These are phyloP conservation scores for Geotrichum macrosporum DNA, from an alignment of 1,139 yeast species.

Conservation along the genomic window DNA sequence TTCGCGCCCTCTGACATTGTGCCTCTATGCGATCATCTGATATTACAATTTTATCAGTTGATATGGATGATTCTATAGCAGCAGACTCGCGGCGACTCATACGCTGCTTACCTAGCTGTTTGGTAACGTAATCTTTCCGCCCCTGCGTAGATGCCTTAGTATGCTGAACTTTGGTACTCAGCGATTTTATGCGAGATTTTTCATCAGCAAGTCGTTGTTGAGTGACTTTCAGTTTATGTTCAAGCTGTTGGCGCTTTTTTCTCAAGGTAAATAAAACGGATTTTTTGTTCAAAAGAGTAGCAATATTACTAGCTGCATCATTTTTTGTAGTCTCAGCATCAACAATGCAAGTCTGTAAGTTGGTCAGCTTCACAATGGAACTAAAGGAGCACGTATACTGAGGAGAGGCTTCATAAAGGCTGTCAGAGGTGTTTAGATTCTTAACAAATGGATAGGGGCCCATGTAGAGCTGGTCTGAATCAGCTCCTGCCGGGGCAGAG, in stretches of 20 bases:
- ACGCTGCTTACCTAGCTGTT: slow-evolving; percentile 13
- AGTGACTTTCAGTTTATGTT: slow-evolving; percentile 18
- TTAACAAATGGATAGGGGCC: slow-evolving; percentile 1
- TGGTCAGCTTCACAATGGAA: slow-evolving; percentile 46
- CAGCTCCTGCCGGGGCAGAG: not conserved
- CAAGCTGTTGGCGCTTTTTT: slow-evolving; percentile 10
- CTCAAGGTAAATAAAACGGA: slow-evolving; percentile 12
- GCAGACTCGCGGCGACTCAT: slow-evolving; percentile 10
- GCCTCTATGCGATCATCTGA: slow-evolving; percentile 6
- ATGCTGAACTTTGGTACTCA: slow-evolving; percentile 18
- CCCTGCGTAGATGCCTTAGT: slow-evolving; percentile 14
- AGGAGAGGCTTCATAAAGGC: slow-evolving; percentile 21
- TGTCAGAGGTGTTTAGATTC: slow-evolving; percentile 1
- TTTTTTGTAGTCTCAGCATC: slow-evolving; percentile 33
- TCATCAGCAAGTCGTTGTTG: slow-evolving; percentile 7
- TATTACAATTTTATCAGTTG: slow-evolving; percentile 20
- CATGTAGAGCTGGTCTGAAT: slow-evolving; percentile 1
- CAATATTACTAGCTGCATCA: slow-evolving; percentile 16
- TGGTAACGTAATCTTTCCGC: slow-evolving; percentile 15
- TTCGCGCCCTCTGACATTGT: slow-evolving; percentile 28
- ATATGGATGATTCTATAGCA: slow-evolving; percentile 18
- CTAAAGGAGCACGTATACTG: slow-evolving; percentile 39
- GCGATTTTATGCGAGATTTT: slow-evolving; percentile 17
- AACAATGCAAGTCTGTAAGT: slow-evolving; percentile 42
- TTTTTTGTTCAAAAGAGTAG: slow-evolving; percentile 8